phyloP scores from a whole-genome alignment of 192 early-diverging fungal species.

The Irineochytrium annulatum region DNA sequence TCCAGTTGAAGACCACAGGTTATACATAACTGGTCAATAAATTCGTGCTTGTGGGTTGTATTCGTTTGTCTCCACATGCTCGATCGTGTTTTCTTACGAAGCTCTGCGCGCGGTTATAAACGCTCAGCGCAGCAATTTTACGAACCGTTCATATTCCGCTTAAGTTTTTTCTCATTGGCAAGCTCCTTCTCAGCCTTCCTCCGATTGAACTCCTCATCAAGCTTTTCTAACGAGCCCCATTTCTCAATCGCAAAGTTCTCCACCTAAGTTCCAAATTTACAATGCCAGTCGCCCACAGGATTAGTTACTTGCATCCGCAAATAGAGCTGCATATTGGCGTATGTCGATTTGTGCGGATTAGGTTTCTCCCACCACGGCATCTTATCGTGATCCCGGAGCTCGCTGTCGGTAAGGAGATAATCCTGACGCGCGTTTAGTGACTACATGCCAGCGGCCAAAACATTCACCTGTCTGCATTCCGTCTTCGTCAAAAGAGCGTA shows the following conservation, averaged over 20 bases:
- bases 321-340: constrained; percentile 96
- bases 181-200: constrained; percentile 72
- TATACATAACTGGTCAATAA: too few relatives aligned
- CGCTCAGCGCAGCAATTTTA: background rate
- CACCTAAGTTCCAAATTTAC: constrained; percentile 47
- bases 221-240: constrained; percentile 79
- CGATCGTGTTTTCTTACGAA: background rate
- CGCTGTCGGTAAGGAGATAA: constrained; percentile 93
- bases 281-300: too few relatives aligned
- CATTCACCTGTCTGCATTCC: constrained; percentile 72
- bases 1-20: too few relatives aligned
- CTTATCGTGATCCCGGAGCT: constrained; percentile 72
- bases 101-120: background rate
- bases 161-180: constrained; percentile 81
- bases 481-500: constrained; percentile 96
- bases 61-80: background rate
- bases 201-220: constrained; percentile 85
- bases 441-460: background rate
- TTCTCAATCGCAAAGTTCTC: constrained; percentile 92
- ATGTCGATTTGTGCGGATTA: constrained; percentile 93
- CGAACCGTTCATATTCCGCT: constrained; percentile 64
- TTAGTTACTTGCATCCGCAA: constrained; percentile 64
- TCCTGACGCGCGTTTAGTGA: constrained; percentile 54
- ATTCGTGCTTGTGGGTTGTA: background rate
- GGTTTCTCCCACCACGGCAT: constrained; percentile 83